These are phyloP conservation scores for Periconia sp. DNA, from an alignment of 2,329 filamentous ascomycete species.

Conservation along the genomic window DNA sequence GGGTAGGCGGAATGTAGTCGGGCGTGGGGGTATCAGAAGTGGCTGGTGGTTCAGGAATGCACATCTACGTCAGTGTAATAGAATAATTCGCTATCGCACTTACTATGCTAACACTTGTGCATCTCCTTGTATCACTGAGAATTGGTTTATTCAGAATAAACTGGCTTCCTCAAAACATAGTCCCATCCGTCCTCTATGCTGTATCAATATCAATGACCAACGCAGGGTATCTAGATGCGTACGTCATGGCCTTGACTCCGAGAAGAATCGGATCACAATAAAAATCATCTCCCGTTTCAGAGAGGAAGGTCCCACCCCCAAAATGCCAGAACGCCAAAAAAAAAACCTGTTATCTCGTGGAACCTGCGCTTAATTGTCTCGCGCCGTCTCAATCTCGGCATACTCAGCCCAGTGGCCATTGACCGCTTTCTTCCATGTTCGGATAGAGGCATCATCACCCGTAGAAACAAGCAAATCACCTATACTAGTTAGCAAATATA, in stretches of 20 bases:
- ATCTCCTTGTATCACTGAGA: no score
- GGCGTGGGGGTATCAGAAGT: conserved; percentile 22
- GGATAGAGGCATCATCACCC: conserved; percentile 69
- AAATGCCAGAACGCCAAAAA: neutral
- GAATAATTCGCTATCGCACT: neutral
- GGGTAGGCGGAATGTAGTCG: conserved; percentile 25
- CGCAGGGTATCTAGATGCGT: conserved; percentile 29
- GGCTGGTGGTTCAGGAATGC: conserved; percentile 25
- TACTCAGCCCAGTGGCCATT: conserved; percentile 53
- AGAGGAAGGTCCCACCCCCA: neutral
- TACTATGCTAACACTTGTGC: neutral
- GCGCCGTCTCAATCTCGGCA: conserved; percentile 48
- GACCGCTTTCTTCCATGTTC: conserved; percentile 53
- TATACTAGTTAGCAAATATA: conserved; percentile 41
- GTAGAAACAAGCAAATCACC: conserved; percentile 75
- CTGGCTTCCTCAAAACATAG: neutral
- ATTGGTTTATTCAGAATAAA: neutral
- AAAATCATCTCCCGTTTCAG: conserved; percentile 7
- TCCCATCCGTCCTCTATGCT: conserved; percentile 3
- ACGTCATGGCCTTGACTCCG: conserved; percentile 13
- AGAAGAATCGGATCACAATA: conserved; percentile 1
- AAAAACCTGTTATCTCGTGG: neutral
- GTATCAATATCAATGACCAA: conserved; percentile 6
- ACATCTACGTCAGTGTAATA: conserved; percentile 11
- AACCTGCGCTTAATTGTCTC: conserved; percentile 23